A percentile compares a stretch with the other conserved stretches of the same genome.
phyloP scores from a whole-genome alignment of 2,329 filamentous ascomycete genomes.

The Trichoderma sp. region DNA sequence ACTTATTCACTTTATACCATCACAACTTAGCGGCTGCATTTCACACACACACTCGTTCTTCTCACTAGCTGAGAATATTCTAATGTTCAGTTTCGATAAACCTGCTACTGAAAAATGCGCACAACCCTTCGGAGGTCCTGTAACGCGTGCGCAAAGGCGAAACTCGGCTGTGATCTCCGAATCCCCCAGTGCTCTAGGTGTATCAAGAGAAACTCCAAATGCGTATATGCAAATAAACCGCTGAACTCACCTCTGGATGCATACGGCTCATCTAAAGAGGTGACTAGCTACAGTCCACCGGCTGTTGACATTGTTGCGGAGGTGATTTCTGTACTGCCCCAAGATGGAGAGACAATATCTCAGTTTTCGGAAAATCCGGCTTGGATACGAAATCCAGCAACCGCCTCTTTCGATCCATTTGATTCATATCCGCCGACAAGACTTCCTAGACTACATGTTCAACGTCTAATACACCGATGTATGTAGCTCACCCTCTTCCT shows the following conservation, averaged over 20 bases:
- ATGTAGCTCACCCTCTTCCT: neutral
- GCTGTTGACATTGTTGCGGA: neutral
- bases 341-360: neutral
- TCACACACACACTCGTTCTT: neutral
- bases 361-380: constrained; percentile 2
- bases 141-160: constrained; percentile 13
- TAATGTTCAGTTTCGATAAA: neutral
- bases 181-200: constrained; percentile 13
- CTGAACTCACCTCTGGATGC: neutral
- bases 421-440: constrained; percentile 13
- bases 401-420: constrained; percentile 7
- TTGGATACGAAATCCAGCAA: constrained; percentile 9
- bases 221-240: constrained; percentile 4
- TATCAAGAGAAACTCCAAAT: constrained; percentile 4
- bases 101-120: neutral
- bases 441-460: constrained; percentile 1
- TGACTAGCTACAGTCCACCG: neutral
- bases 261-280: neutral
- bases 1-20: neutral
- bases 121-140: constrained; percentile 16
- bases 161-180: constrained; percentile 12
- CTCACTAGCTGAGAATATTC: too few species aligned
- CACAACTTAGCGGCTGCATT: neutral
- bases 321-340: neutral
- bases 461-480: constrained; percentile 6